Base-by-base conservation (phyloP, 257 asterid genomes). In the Nicotiana tabacum region DNA sequence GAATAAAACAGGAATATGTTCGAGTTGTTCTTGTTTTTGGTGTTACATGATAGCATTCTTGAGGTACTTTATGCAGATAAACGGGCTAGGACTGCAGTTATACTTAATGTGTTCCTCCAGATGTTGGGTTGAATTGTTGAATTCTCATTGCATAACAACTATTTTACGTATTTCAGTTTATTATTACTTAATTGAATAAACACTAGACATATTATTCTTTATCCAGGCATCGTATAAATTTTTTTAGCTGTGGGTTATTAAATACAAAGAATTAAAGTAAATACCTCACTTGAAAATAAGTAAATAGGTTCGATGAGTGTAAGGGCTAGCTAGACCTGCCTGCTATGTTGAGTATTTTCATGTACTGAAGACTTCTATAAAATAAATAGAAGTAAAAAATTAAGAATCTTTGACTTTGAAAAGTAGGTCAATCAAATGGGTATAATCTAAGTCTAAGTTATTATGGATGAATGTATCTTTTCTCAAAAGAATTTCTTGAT, bases 21-120 rank as follows among this genome's bases (percentile, higher is more conserved):
- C 0, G 80, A 76, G 62, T 61, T 76, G 43, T 76, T 74, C 64
- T 51, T 83, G 0, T 65, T 77, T 17, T 57, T 83, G 83, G 60
- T 17, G 13, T 74, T 46, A 46, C 39, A 12, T 24, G 79, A 27
- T 48, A 74, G 64, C 39, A 74, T 74, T 43, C 43, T 48, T 48
- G 43, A 74, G 27, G 43, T 27, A 48, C 62, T 74, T 74, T 48
- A 48, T 74, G 43, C 62, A 74, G 65, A 76, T 2, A 0, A 51
- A 32, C 30, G 46, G 53, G 65, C 65, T 51, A 76, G 29, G 65
- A 3, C 80, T 51, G 64, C 0, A 24, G 80, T 74, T 48, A 27
- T 48, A 15, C 29, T 74, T 51, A 15, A 27, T 48, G 80, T 74
- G 27, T 48, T 48, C 24, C 24, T 74, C 62, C 27, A 48, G 21